These are phyloP conservation scores for Colletotrichum neosansevieriae DNA, from an alignment of 2,329 filamentous ascomycete genomes.

Conservation along the genomic window DNA sequence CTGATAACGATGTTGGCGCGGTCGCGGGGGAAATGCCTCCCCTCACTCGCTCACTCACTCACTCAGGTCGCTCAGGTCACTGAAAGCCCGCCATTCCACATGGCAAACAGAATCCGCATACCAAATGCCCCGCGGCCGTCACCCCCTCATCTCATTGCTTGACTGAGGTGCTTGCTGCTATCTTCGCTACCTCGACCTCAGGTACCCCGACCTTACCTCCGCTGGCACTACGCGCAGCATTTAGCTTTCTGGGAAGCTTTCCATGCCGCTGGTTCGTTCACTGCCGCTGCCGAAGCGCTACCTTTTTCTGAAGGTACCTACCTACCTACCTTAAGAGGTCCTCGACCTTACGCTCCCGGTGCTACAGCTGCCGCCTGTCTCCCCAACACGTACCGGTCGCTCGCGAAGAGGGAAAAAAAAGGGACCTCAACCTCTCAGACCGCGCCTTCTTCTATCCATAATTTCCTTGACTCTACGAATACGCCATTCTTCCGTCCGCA, in stretches of 20 bases:
- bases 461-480: not conserved
- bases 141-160: slow-evolving; percentile 10
- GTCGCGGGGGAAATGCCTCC: not conserved
- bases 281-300: slow-evolving; percentile 4
- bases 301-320: not conserved
- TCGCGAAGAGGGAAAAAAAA: not conserved
- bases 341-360: slow-evolving; percentile 16
- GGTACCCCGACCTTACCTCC: not conserved
- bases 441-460: slow-evolving; percentile 3
- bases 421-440: not conserved
- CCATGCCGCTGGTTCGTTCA: slow-evolving; percentile 3
- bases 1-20: not conserved
- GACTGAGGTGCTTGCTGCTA: not conserved
- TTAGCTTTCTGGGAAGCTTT: not conserved
- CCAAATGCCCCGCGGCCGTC: slow-evolving; percentile 36
- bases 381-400: slow-evolving; percentile 13
- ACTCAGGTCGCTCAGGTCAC: too few species aligned
- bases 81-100: slow-evolving; percentile 30
- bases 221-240: slow-evolving; percentile 23
- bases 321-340: not conserved
- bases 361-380: slow-evolving; percentile 18
- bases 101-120: slow-evolving; percentile 38
- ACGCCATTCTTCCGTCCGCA: slow-evolving; percentile 19
- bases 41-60: not conserved
- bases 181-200: not conserved